Conservation (phyloP, 768 basidiomycete genomes). For the Scleroderma bovista region DNA sequence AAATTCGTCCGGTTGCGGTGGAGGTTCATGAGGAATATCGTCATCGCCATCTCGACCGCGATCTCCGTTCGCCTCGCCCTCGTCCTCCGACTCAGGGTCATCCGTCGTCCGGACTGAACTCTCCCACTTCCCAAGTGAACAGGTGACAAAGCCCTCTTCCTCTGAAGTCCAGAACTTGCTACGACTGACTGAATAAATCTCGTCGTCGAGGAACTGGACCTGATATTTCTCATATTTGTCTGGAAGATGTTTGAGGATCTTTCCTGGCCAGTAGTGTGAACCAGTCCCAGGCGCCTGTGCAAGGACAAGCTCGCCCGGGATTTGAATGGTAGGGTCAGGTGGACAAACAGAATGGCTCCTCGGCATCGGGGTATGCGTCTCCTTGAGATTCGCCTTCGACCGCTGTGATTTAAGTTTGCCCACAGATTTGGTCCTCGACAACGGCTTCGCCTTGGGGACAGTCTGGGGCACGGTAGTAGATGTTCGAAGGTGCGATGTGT, state of each 20-base stretch:
- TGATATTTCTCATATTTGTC: slow-evolving; percentile 42
- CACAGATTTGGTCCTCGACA: slow-evolving; percentile 7
- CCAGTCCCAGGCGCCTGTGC: slow-evolving; percentile 34
- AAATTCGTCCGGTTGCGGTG: slow-evolving; percentile 47
- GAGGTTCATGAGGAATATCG: slow-evolving; percentile 24
- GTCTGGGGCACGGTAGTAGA: not conserved
- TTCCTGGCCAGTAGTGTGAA: slow-evolving; percentile 61
- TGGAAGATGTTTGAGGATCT: slow-evolving; percentile 45
- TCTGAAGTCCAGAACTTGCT: slow-evolving; percentile 53
- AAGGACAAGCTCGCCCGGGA: slow-evolving; percentile 66
- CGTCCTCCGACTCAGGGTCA: slow-evolving; percentile 25
- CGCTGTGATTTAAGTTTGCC: slow-evolving; percentile 12
- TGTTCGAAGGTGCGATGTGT: slow-evolving; percentile 7
- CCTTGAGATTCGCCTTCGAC: slow-evolving; percentile 14
- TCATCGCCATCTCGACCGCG: slow-evolving; percentile 35
- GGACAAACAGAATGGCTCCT: slow-evolving; percentile 36
- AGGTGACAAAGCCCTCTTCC: slow-evolving; percentile 57
- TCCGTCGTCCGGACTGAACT: slow-evolving; percentile 33
- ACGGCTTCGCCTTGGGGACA: not conserved
- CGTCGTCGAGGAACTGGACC: slow-evolving; percentile 55
- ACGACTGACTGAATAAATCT: slow-evolving; percentile 36
- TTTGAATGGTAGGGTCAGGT: slow-evolving; percentile 43
- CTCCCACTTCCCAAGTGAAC: slow-evolving; percentile 56
- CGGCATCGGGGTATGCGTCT: slow-evolving; percentile 3
- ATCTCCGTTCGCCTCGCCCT: slow-evolving; percentile 30